Evolutionary conservation across 345 rosid species (phyloP), one percentile per base, ranked within the genome.

Genomic region (Eucalyptus grandis): DNA sequence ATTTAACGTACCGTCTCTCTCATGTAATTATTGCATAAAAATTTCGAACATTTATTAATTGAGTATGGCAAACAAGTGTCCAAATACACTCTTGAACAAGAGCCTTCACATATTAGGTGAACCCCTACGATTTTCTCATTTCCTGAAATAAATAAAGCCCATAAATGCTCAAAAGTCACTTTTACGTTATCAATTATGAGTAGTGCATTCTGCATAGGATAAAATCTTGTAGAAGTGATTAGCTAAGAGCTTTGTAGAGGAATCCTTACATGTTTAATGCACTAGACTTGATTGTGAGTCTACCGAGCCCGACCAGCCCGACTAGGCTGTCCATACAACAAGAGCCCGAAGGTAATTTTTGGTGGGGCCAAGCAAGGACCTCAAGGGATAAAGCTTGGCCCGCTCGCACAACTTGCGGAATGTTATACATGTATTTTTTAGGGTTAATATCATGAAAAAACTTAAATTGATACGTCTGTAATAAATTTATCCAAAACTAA

Each of bases 401-500:
- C 7, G 0, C 12, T 11, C 14, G 1, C 30, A 0, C 30, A 22
- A 17, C 44, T 5, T 34, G 44, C 14, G 5, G 40, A 31, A 67
- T 67, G 6, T 15, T 69, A 69, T 1, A 9, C 0, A 67, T 69
- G 24, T 56, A 54, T 22, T 56, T 53, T 53, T 53, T 53, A 19
- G 56, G 56, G 24, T 53, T 53, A 53, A 53, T 19, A 19, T 0
- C 11, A 53, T 53, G 11, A 53, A 53, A 53, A 53, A 53, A 19
- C 11, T 2, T 53, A 53, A 53, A 53, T 53, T 8, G 2, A 0
- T 19, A 53, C 11, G 0, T 19, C 0, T 53, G 0, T 19, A 19
- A 53, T 10, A 53, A 53, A 53, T 53, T 53, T 19, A 53, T 53
- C 10, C 0, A 0, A 53, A 53, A 19, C 24, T 53, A 53, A 53